A percentile compares a stretch with the other conserved stretches of the same genome.
These are phyloP conservation scores for Calycina marina DNA, from an alignment of 2,329 filamentous ascomycete genomes.

Conservation along the genomic window DNA sequence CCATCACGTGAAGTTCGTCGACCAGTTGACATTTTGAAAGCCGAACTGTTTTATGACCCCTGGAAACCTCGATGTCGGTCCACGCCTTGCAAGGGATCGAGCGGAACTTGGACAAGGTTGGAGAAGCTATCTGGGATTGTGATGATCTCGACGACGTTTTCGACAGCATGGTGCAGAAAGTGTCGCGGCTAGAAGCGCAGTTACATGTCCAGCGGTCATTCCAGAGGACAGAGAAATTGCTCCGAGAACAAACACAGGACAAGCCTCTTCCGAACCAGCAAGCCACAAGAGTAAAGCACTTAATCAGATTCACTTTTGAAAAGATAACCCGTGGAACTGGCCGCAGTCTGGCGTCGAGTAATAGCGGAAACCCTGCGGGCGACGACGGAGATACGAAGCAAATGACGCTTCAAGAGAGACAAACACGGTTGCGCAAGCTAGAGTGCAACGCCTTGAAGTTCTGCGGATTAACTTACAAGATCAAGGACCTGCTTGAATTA, in stretches of 20 bases:
- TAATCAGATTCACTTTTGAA: conserved; percentile 4
- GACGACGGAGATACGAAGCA: neutral
- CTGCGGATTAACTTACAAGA: conserved; percentile 7
- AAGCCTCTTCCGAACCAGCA: conserved; percentile 5
- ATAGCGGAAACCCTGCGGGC: too few relatives aligned
- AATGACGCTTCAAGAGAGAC: conserved; percentile 1
- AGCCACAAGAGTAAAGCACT: conserved; percentile 6
- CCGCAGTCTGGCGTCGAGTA: too few relatives aligned
- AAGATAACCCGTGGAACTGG: conserved; percentile 3
- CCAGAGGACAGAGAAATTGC: conserved; percentile 3
- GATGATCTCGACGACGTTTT: conserved; percentile 3
- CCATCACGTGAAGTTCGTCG: too few relatives aligned
- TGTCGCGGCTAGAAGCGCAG: conserved; percentile 4
- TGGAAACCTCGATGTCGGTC: conserved; percentile 2
- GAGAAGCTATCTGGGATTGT: conserved; percentile 4
- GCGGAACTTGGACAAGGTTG: conserved; percentile 4
- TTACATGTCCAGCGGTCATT: conserved; percentile 5
- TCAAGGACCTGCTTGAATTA: conserved; percentile 4
- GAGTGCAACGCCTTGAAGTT: conserved; percentile 6
- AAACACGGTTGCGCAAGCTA: conserved; percentile 4
- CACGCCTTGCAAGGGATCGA: conserved; percentile 4
- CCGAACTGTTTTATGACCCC: too few relatives aligned
- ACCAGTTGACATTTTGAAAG: too few relatives aligned
- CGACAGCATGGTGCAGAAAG: conserved; percentile 3
- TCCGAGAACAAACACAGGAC: conserved; percentile 1